Evolutionary conservation across 176 grass and related monocot genomes (phyloP).

Genomic region (Secale cereale): DNA sequence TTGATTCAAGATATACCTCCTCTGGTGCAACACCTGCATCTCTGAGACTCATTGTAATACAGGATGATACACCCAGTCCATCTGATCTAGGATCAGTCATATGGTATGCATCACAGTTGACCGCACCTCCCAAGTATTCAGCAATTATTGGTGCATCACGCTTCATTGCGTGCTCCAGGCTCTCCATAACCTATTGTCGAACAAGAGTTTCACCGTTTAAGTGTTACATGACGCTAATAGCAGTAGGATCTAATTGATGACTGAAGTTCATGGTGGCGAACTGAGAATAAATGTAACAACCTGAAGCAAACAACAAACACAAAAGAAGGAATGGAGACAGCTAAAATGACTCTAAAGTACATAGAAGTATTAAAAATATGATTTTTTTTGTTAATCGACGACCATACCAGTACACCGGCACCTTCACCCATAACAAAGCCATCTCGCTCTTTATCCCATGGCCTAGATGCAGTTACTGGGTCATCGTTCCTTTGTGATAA

Average conservation of each 20-base stretch:
- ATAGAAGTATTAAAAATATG: background rate
- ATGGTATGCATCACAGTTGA: slow-evolving; percentile 77
- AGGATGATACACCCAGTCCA: slow-evolving; percentile 55
- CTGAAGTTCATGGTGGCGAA: background rate
- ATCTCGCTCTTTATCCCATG: slow-evolving; percentile 64
- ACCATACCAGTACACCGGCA: slow-evolving; percentile 58
- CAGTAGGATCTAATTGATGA: background rate
- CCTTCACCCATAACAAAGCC: slow-evolving; percentile 85
- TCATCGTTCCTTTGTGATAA: slow-evolving; percentile 60
- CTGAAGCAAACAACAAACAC: background rate
- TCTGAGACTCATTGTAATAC: slow-evolving; percentile 50
- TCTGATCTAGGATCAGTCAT: slow-evolving; percentile 68
- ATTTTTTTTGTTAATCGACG: background rate
- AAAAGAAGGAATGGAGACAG: background rate
- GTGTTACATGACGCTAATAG: background rate
- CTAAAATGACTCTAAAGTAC: background rate
- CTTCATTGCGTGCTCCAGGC: slow-evolving; percentile 65
- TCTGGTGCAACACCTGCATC: slow-evolving; percentile 66
- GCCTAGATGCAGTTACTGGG: slow-evolving; percentile 56
- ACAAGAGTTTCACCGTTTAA: slow-evolving; percentile 5
- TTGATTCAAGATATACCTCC: slow-evolving; percentile 38
- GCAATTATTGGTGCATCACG: slow-evolving; percentile 57
- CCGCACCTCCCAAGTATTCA: slow-evolving; percentile 59
- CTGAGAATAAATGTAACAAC: background rate
- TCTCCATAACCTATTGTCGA: slow-evolving; percentile 59